phyloP scores from a whole-genome alignment of 768 basidiomycete species.

The Boletus eberwhitei region DNA sequence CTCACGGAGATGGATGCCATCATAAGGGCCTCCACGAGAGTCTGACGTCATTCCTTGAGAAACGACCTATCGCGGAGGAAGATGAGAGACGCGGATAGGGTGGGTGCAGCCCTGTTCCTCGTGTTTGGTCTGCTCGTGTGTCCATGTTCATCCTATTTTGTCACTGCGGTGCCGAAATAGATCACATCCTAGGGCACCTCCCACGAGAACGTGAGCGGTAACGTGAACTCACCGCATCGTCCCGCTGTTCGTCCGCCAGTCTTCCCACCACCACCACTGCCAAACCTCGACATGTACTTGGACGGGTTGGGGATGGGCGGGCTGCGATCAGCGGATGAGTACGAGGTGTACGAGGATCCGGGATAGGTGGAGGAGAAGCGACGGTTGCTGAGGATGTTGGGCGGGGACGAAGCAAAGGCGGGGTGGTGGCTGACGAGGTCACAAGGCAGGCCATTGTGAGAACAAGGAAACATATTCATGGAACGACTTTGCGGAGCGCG shows the following conservation, averaged over 20 bases:
- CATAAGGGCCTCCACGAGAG: conserved; percentile 63
- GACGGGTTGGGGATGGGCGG: conserved; percentile 18
- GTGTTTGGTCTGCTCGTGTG: no score
- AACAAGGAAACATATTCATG: no score
- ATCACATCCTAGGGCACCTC: no score
- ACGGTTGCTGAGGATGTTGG: conserved; percentile 54
- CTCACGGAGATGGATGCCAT: conserved; percentile 43
- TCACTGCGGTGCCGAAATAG: no score
- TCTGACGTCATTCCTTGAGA: conserved; percentile 66
- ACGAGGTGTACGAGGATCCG: conserved; percentile 65
- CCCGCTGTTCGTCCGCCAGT: neutral
- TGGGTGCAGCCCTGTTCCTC: conserved; percentile 11
- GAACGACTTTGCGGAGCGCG: no score
- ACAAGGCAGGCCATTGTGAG: no score
- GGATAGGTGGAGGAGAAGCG: conserved; percentile 56
- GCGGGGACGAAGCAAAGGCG: no score
- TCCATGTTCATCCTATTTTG: no score
- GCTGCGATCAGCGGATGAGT: conserved; percentile 34
- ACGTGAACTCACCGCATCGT: no score
- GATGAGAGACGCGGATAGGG: no score
- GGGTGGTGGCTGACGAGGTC: no score
- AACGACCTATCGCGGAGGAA: conserved; percentile 49
- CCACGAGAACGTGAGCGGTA: no score
- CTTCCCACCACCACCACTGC: neutral
- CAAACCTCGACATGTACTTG: conserved; percentile 25